These are phyloP conservation scores for Taphrina deformans DNA, from an alignment of 1,139 yeast species.

Conservation along the genomic window DNA sequence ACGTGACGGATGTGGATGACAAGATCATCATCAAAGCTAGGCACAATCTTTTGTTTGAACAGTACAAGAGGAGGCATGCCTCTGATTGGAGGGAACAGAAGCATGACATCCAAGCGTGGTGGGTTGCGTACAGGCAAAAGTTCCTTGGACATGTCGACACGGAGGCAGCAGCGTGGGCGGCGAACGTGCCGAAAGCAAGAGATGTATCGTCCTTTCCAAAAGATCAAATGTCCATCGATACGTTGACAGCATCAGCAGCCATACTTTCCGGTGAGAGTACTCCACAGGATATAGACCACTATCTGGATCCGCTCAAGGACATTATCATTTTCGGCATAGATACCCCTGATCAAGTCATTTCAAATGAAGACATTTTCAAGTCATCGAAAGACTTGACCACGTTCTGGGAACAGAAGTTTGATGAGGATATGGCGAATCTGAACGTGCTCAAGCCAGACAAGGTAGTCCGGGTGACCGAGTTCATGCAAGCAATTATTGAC, in stretches of 20 bases:
- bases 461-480: slow-evolving; percentile 95
- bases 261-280: slow-evolving; percentile 43
- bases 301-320: slow-evolving; percentile 60
- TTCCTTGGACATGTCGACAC: slow-evolving; percentile 38
- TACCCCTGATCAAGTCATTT: slow-evolving; percentile 68
- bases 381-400: slow-evolving; percentile 67
- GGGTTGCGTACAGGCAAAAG: slow-evolving; percentile 53
- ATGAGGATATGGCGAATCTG: slow-evolving; percentile 78
- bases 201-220: slow-evolving; percentile 67
- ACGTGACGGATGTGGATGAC: slow-evolving; percentile 96
- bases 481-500: slow-evolving; percentile 82
- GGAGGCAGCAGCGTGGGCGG: slow-evolving; percentile 57
- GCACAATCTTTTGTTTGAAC: slow-evolving; percentile 75
- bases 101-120: slow-evolving; percentile 50
- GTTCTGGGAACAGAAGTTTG: slow-evolving; percentile 82
- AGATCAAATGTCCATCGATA: slow-evolving; percentile 77
- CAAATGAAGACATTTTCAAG: slow-evolving; percentile 75
- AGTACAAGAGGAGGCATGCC: slow-evolving; percentile 45
- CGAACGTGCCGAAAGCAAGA: slow-evolving; percentile 52
- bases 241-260: slow-evolving; percentile 57
- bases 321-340: slow-evolving; percentile 76
- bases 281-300: slow-evolving; percentile 43
- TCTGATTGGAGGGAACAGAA: slow-evolving; percentile 42
- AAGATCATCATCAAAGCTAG: slow-evolving; percentile 93
- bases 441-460: slow-evolving; percentile 82